Conservation (phyloP, 805 yeast species). For the Zygotorulaspora danielsina region DNA sequence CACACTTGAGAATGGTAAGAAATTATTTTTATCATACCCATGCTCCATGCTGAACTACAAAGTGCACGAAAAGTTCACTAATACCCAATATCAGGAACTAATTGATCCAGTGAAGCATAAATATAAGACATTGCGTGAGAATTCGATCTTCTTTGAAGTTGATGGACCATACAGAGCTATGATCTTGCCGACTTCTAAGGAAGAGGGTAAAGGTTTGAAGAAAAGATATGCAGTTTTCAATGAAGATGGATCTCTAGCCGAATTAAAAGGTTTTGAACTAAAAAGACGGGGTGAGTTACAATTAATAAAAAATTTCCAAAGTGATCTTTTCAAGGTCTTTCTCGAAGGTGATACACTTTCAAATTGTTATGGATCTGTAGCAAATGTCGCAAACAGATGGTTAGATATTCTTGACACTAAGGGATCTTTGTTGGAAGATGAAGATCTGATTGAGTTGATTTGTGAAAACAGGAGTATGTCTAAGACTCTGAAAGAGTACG, state of each 20-base stretch:
- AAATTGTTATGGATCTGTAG: conserved; percentile 82
- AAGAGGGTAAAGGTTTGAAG: conserved; percentile 94
- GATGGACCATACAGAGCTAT: conserved; percentile 98
- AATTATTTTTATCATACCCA: conserved; percentile 77
- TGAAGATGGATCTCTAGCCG: conserved; percentile 89
- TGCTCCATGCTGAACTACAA: conserved; percentile 93
- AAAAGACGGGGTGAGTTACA: conserved; percentile 96
- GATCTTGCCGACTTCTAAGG: conserved; percentile 95
- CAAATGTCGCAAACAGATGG: conserved; percentile 93
- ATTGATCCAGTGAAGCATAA: conserved; percentile 62
- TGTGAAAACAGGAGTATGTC: conserved; percentile 97
- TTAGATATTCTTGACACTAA: conserved; percentile 84
- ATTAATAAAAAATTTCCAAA: conserved; percentile 88
- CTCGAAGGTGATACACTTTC: conserved; percentile 78
- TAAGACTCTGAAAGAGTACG: conserved; percentile 84
- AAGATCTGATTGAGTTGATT: conserved; percentile 88
- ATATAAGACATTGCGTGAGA: conserved; percentile 79
- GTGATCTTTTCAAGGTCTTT: conserved; percentile 88
- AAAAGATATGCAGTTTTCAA: conserved; percentile 97
- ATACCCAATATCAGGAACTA: conserved; percentile 88
- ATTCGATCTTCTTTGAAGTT: conserved; percentile 94
- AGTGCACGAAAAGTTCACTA: conserved; percentile 88
- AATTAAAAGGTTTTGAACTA: conserved; percentile 92
- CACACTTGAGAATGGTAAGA: conserved; percentile 71
- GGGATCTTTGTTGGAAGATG: conserved; percentile 86